A percentile compares a stretch with the other conserved stretches of the same genome.
Conservation (phyloP, 352 stramenopile genomes). For the Halophytophthora polymorphica region DNA sequence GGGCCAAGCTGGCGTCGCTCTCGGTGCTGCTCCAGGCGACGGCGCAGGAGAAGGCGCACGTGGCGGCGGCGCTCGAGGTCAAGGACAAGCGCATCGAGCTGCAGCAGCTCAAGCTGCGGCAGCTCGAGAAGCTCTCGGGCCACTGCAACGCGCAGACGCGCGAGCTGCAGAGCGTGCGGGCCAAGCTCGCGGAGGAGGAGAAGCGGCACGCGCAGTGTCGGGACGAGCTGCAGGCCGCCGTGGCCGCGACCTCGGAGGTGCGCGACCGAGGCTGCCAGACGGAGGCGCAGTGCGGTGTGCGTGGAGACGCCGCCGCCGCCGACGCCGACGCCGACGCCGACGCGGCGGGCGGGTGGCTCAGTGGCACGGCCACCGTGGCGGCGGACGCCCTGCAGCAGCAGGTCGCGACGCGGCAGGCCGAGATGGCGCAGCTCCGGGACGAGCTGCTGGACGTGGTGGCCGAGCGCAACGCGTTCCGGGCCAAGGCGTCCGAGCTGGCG, state of each 20-base stretch:
- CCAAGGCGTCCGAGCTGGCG: conserved; percentile 44
- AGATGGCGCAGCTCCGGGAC: conserved; percentile 32
- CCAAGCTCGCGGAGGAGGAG: conserved; percentile 53
- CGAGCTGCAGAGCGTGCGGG: conserved; percentile 43
- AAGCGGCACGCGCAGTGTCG: conserved; percentile 30
- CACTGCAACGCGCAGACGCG: conserved; percentile 44
- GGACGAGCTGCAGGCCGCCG: conserved; percentile 41
- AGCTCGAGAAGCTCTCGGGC: conserved; percentile 56
- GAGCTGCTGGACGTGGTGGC: conserved; percentile 32
- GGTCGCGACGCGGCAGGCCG: conserved; percentile 24
- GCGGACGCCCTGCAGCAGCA: conserved; percentile 43
- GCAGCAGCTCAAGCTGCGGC: conserved; percentile 56
- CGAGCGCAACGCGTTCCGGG: conserved; percentile 62
- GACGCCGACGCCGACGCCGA: conserved; percentile 6
- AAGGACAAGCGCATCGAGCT: conserved; percentile 77
- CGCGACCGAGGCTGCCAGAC: conserved; percentile 46
- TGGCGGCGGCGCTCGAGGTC: conserved; percentile 54
- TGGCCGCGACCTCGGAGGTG: conserved; percentile 8
- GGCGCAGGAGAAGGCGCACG: conserved; percentile 61
- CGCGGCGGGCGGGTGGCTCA: conserved; percentile 14
- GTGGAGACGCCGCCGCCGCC: conserved; percentile 7
- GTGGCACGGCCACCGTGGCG: conserved; percentile 32
- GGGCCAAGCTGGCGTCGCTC: conserved; percentile 63
- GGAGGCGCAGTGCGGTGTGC: conserved; percentile 25
- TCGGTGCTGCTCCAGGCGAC: conserved; percentile 61